phyloP scores from a whole-genome alignment of 495 filamentous ascomycete genomes.

The Pyrenula massariospora region DNA sequence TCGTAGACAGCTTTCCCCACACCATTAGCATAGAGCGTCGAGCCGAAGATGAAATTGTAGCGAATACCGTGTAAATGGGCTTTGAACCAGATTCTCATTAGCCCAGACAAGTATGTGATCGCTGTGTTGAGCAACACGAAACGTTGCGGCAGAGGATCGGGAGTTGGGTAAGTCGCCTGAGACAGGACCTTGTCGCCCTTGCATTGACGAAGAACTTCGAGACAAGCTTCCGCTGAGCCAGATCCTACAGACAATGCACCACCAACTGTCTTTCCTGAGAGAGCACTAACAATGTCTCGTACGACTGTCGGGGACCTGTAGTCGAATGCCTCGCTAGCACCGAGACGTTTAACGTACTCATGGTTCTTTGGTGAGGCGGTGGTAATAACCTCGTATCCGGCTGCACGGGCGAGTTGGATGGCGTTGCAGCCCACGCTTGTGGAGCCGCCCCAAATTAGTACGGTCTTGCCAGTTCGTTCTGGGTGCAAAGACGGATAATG shows the following conservation, averaged over 20 bases:
- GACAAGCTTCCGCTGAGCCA: slow-evolving; percentile 1
- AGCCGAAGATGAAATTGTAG: slow-evolving; percentile 3
- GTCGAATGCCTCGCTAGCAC: slow-evolving; percentile 47
- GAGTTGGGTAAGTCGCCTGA: not conserved
- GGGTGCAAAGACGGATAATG: slow-evolving; percentile 17
- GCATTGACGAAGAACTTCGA: not conserved
- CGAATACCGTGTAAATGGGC: slow-evolving; percentile 2
- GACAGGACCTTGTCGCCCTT: slow-evolving; percentile 7
- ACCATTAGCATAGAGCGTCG: slow-evolving; percentile 6
- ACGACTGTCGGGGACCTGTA: slow-evolving; percentile 30
- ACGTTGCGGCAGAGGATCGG: not conserved
- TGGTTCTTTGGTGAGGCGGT: slow-evolving; percentile 44
- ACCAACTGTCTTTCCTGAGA: slow-evolving; percentile 6
- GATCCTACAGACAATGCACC: slow-evolving; percentile 5
- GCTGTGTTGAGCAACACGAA: not conserved
- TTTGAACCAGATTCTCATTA: not conserved
- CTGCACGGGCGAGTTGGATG: slow-evolving; percentile 47
- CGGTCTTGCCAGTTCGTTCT: slow-evolving; percentile 19
- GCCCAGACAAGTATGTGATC: not conserved
- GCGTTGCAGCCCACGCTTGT: slow-evolving; percentile 46
- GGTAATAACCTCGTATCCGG: slow-evolving; percentile 46
- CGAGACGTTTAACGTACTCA: slow-evolving; percentile 35
- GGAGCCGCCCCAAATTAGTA: slow-evolving; percentile 52
- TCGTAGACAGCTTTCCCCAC: slow-evolving; percentile 18
- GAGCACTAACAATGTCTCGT: slow-evolving; percentile 12